Evolutionary conservation across 176 grass and related monocot species (phyloP).

Genomic region (Carex cristatella): DNA sequence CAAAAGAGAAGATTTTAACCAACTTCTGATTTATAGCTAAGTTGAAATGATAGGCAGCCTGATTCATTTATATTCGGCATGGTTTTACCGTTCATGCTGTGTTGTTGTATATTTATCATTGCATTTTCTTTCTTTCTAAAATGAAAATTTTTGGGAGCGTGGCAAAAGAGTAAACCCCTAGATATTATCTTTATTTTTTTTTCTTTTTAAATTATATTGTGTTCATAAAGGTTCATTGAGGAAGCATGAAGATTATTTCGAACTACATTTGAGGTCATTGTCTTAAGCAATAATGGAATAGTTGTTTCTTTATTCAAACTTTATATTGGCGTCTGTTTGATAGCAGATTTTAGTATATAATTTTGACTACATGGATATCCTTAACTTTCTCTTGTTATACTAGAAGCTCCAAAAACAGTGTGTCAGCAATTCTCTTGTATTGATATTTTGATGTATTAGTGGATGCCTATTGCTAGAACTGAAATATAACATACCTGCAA

Average conservation of each 20-base stretch:
- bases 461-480: neutral
- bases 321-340: neutral
- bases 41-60: slow-evolving; percentile 15
- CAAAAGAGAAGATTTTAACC: slow-evolving; percentile 65
- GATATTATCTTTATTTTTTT: neutral
- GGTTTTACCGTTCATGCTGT: neutral
- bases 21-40: slow-evolving; percentile 53
- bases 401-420: neutral
- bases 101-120: slow-evolving; percentile 19
- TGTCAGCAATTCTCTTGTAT: neutral
- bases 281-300: neutral
- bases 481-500: neutral
- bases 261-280: neutral
- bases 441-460: neutral
- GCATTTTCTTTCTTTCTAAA: neutral
- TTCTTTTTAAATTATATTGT: neutral
- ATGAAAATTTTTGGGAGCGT: slow-evolving; percentile 2
- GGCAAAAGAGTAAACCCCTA: neutral
- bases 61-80: slow-evolving; percentile 26
- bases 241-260: neutral
- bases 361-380: neutral
- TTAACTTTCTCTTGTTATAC: neutral
- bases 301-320: neutral
- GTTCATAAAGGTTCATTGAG: neutral
- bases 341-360: neutral